Base-by-base conservation (phyloP, 1,284 basidiomycete species). In the Neolentinus lepideus region DNA sequence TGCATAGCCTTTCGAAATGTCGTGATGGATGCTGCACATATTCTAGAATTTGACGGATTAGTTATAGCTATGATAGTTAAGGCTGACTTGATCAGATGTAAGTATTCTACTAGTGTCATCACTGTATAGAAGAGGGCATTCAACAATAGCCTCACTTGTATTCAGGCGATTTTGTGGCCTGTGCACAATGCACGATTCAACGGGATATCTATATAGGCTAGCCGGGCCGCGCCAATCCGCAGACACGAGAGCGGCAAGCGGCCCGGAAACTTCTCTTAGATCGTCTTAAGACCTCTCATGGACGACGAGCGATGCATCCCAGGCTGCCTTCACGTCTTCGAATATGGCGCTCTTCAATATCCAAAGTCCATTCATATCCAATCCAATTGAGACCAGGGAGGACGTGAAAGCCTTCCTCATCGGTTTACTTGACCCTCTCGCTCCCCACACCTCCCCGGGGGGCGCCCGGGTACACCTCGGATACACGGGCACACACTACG, bases 401-500 rank as follows among this genome's bases (percentile, higher is more conserved):
- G 84, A 89, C 61, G 76, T 89, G 10, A 67, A 75, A 2, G 63
- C 66, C 26, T 88, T 83, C 60, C 75, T 86, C 27, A 71, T 71
- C 43, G 78, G 70, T 33, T 69, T 90, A 9, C 80, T 91, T 33
- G 81, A 89, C 64, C 83, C 87, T 0, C 76, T 90, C 24, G 83
- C 74, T 0, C 63, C 77, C 0, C 84, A 88, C 62, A 90, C 87
- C 0, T 90, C 87, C 10, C 80, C 84, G 0, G 85, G 85, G 51
- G 86, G 88, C 9, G 82, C 88, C 4, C 76, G 84, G 38, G 78
- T 90, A 59, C 83, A 85, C 56, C 73, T 90, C 3, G 85, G 85
- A 2, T 75, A 83, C 65, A 88, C 87, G 0, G 87, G 81, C 2
- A 89, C 88, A 0, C 88, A 90, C 66, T 90, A 82, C 65, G 88